Percentiles rank a stretch among this genome's conserved stretches.
These are phyloP conservation scores for Aquanectria penicillioides DNA, from an alignment of 2,329 filamentous ascomycete genomes.

Conservation along the genomic window DNA sequence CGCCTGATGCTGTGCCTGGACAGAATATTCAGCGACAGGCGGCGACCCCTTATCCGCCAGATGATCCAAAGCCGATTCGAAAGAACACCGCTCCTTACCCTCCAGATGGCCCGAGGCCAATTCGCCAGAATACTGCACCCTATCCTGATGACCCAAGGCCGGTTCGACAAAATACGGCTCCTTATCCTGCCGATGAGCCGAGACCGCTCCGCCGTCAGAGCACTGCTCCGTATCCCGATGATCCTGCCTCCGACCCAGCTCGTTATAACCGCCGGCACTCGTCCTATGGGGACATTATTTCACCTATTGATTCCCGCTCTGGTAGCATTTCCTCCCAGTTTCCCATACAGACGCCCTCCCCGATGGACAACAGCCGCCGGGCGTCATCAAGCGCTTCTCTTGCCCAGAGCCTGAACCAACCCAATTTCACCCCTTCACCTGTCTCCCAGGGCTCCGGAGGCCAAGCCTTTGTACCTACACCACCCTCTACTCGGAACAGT, in stretches of 20 bases:
- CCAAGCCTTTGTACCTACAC: too few species aligned
- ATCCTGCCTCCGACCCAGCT: conserved; percentile 14
- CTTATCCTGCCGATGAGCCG: conserved; percentile 27
- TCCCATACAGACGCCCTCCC: conserved; percentile 42
- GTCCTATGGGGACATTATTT: conserved; percentile 39
- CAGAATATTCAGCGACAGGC: conserved; percentile 2
- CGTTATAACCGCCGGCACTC: conserved; percentile 37
- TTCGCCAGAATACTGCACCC: neutral
- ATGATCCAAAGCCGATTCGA: neutral
- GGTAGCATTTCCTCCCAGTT: conserved; percentile 38
- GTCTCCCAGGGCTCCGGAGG: conserved; percentile 32
- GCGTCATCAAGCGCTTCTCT: conserved; percentile 34
- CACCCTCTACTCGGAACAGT: too few species aligned
- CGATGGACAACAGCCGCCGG: conserved; percentile 38
- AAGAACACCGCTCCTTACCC: conserved; percentile 11
- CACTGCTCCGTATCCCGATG: conserved; percentile 28
- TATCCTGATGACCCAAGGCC: conserved; percentile 20
- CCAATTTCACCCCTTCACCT: conserved; percentile 37
- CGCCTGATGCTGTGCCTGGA: neutral
- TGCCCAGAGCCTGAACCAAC: conserved; percentile 12
- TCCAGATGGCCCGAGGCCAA: conserved; percentile 4
- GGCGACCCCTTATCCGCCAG: conserved; percentile 6
- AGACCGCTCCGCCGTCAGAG: neutral
- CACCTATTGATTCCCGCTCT: conserved; percentile 39
- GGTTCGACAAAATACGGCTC: neutral